These are phyloP conservation scores for Fraxinus platypoda DNA, from an alignment of 305 asterid species.

Conservation along the genomic window DNA sequence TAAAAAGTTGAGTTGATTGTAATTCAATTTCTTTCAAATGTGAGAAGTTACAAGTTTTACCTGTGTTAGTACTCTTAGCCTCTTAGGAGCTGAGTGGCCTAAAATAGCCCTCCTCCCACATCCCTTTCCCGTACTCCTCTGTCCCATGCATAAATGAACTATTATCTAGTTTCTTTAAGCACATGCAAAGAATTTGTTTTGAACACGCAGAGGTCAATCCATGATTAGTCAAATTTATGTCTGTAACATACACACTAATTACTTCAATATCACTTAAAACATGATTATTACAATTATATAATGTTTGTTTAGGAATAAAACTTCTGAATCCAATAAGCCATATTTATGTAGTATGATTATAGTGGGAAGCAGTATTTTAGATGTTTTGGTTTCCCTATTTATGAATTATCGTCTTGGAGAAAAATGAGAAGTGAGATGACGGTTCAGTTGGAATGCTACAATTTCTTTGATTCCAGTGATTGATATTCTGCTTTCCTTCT, in stretches of 20 bases:
- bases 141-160: neutral
- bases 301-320: neutral
- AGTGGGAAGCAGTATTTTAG: neutral
- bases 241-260: neutral
- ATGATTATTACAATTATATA: neutral
- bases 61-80: neutral
- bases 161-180: neutral
- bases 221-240: neutral
- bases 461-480: constrained; percentile 2
- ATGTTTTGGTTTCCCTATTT: constrained; percentile 5
- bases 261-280: neutral
- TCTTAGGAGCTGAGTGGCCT: neutral
- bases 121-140: neutral
- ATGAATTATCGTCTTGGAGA: neutral
- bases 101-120: neutral
- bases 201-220: neutral
- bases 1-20: neutral
- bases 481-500: constrained; percentile 25
- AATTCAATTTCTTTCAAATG: neutral
- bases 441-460: constrained; percentile 5
- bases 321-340: neutral
- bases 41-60: neutral
- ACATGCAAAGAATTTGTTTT: neutral
- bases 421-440: neutral
- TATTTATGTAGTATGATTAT: neutral